Percentiles rank a stretch among this genome's conserved stretches.
Conservation (phyloP, 352 stramenopile species). For the Aphanomyces invadans region DNA sequence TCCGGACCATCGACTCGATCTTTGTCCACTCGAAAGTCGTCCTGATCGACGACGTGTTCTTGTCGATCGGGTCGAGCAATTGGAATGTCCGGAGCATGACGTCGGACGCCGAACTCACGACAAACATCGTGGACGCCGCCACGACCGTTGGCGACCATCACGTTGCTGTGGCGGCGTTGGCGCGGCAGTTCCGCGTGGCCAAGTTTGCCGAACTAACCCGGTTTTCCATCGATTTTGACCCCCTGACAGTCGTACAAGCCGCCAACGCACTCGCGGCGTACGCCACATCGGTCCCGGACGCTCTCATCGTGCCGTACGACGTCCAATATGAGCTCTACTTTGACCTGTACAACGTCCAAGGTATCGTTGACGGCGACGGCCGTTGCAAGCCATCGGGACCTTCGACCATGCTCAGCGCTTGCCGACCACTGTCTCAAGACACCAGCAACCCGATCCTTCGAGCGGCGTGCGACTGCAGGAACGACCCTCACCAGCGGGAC, state of each 20-base stretch:
- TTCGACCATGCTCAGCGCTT: too few relatives aligned
- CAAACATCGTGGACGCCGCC: conserved; percentile 45
- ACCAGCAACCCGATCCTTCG: too few relatives aligned
- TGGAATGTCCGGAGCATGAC: conserved; percentile 87
- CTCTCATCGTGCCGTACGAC: conserved; percentile 15
- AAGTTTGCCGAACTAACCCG: conserved; percentile 48
- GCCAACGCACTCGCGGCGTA: conserved; percentile 26
- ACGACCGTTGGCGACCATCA: neutral
- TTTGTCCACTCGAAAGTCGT: conserved; percentile 79
- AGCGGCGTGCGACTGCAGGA: too few relatives aligned
- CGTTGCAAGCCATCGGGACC: too few relatives aligned
- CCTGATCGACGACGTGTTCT: conserved; percentile 77
- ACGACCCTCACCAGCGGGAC: too few relatives aligned
- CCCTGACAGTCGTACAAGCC: conserved; percentile 25
- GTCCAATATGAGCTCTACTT: conserved; percentile 7
- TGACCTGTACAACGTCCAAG: neutral
- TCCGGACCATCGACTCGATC: conserved; percentile 39
- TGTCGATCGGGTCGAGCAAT: conserved; percentile 83
- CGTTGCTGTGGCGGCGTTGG: conserved; percentile 36
- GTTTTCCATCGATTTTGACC: conserved; percentile 26
- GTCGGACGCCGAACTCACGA: conserved; percentile 54
- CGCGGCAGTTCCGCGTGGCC: conserved; percentile 39
- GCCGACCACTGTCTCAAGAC: too few relatives aligned
- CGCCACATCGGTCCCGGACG: neutral
- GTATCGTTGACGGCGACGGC: conserved; percentile 18